Conservation (phyloP, 768 basidiomycete genomes). For the Serendipita vermifera region DNA sequence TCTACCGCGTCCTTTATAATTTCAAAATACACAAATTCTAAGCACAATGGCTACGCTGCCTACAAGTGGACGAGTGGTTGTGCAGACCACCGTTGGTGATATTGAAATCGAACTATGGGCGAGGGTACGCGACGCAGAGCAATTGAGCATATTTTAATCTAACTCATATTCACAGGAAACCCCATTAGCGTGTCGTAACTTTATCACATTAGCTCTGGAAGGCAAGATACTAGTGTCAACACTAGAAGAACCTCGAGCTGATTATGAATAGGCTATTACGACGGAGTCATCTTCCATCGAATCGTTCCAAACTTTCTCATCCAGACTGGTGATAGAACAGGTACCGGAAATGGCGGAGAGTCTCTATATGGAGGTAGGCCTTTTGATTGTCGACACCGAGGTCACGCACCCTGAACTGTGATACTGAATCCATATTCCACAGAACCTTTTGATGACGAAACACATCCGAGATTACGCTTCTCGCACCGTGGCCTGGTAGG, state of each 20-base stretch:
- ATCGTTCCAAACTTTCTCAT: slow-evolving; percentile 85
- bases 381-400: neutral
- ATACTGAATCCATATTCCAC: slow-evolving; percentile 18
- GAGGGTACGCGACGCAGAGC: slow-evolving; percentile 39
- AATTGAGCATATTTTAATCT: neutral
- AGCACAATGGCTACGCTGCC: slow-evolving; percentile 65
- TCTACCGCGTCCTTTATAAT: no score
- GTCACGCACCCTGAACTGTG: neutral
- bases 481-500: slow-evolving; percentile 81
- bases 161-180: slow-evolving; percentile 47
- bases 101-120: slow-evolving; percentile 87
- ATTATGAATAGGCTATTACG: slow-evolving; percentile 74
- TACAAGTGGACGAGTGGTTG: slow-evolving; percentile 71
- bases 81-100: slow-evolving; percentile 78
- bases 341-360: slow-evolving; percentile 84
- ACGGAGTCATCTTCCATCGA: slow-evolving; percentile 91
- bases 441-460: slow-evolving; percentile 93
- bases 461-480: slow-evolving; percentile 82
- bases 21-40: no score
- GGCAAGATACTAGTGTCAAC: slow-evolving; percentile 35
- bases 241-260: neutral
- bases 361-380: slow-evolving; percentile 78
- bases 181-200: slow-evolving; percentile 87
- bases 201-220: slow-evolving; percentile 78
- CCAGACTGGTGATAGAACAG: slow-evolving; percentile 88